Base-by-base conservation (phyloP, 345 rosid genomes). In the Triadica sebifera region DNA sequence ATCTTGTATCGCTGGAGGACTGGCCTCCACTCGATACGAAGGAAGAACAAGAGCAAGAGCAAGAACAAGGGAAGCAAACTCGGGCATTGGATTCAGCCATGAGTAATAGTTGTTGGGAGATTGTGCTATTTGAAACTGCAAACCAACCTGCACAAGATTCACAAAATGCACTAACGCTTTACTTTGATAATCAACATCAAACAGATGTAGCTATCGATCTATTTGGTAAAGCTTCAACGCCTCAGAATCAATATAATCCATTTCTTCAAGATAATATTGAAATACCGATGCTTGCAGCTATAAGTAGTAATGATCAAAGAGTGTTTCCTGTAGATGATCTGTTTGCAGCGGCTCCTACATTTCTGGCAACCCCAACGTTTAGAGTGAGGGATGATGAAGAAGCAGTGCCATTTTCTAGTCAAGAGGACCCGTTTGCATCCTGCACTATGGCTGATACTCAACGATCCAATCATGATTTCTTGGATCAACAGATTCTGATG, bases 401-500 rank as follows among this genome's bases (percentile, higher is more conserved):
- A 38, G 53, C 59, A 2, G n/a, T 9, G 51, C 34, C 43, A 5
- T 43, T 39, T 9, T 67, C 70, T 15, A 60, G 17, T 60, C 61
- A 79, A 41, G 58, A 83, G 56, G 94, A 90, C 63, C 93, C 89
- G 9, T 90, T 93, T 63, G 83, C 79, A 51, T 69, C 86, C 22
- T 29, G 34, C 34, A 29, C 34, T 29, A 29, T 29, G 34, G 37
- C 49, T 5, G 70, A 51, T 19, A 47, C 46, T 8, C 69, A 67
- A 63, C 53, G 17, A 43, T 58, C 58, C 50, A 67, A 11, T 58
- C 22, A 29, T 49, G 77, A 38, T 38, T 70, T 77, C 25, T 52
- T 75, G 25, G 70, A 87, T 74, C 84, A 83, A 53, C 81, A 83
- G 60, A 82, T 59, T 61, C 61, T 92, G 74, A 61, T 81, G 76